Base-by-base conservation (phyloP, 2,329 filamentous ascomycete species). In the Mycosphaerella arachidis region DNA sequence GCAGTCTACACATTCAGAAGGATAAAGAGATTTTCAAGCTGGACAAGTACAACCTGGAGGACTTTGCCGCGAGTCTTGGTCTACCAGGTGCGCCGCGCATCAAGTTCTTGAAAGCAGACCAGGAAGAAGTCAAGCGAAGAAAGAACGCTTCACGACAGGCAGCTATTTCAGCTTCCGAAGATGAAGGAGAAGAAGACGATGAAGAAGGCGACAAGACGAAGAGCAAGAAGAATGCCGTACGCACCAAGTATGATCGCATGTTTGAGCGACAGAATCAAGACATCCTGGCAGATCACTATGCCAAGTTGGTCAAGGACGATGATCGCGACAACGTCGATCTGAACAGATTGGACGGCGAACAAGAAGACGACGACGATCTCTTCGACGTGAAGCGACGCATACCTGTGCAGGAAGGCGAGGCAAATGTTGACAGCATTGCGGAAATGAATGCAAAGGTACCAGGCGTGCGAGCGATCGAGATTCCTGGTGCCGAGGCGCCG, bases 161-260 rank as follows among this genome's bases (percentile, higher is more conserved):
- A 45, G 76, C 76, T 9, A 77, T 79, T 12, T 72, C 90, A 74
- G 73, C 89, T 73, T 86, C 84, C 13, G 87, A 86, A 3, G 82
- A 81, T 12, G 79, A 75, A 6, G 80, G 84, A 57, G 81, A 85
- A n/a, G 80, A 81, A n/a, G 80, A 81, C 29, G 75, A 70, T 3
- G 80, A 80, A 9, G 78, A 74, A 4, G 79, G 78, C 20, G 78
- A 73, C 4, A 78, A 73, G 12, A 72, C 70, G 29, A 78, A 78
- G 59, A 78, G 73, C 43, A 77, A 79, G 62, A 86, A 87, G 76
- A 87, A 82, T 10, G 84, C 86, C 68, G 90, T 96, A 18, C 85
- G 92, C 63, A 99, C 95, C 33, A 97, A 96, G 75, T 95, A 96
- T 73, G 92, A 99, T 75, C 88, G 91, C 68, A 97, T 99, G 94